Base-by-base conservation (phyloP, 257 asterid genomes). In the Scutellaria galericulata region DNA sequence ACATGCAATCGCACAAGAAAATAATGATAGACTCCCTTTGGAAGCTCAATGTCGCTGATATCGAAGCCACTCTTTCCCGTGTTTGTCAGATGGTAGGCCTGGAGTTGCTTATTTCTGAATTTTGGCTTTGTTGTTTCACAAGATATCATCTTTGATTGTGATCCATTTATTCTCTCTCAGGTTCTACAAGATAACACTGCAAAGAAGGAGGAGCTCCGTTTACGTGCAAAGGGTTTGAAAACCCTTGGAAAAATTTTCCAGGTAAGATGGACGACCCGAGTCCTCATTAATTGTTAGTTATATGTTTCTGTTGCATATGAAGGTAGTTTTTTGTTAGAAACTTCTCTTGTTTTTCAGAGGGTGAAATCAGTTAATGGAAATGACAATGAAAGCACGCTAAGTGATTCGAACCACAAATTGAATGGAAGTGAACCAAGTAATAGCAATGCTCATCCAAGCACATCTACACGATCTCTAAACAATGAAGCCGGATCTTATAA, bases 21-120 rank as follows among this genome's bases (percentile, higher is more conserved):
- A 48, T 95, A 63, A 95, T 95, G 99, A 90, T 84, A 9, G 99
- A 95, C 83, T 95, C 99, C 15, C 89, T 92, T 54, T 95, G 99
- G 99, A 95, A 95, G 90, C 97, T 95, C 79, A 95, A 95, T 75
- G 99, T 95, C 79, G 99, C 98, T 64, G 99, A 95, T 83, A 95
- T 95, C 64, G 99, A 95, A 83, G 83, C 85, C 72, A 95, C 99
- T 20, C 87, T 95, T 68, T 87, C 97, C 54, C 98, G 90, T 18
- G 99, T 92, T 84, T 92, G 99, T 79, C 99, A 95, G 83, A 91
- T 86, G 98, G 99, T 94, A 74, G 81, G 72, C 76, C 72, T 15
- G 22, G 51, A 72, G 71, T 46, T 65, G 68, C 59, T 66, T 11
- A 58, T 15, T 59, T 79, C 53, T 56, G 50, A 45, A 57, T 22